Percentiles rank a stretch among this genome's conserved stretches.
Conservation (phyloP, 164 flowering plant species). For the Chloranthus sessilifolius region DNA sequence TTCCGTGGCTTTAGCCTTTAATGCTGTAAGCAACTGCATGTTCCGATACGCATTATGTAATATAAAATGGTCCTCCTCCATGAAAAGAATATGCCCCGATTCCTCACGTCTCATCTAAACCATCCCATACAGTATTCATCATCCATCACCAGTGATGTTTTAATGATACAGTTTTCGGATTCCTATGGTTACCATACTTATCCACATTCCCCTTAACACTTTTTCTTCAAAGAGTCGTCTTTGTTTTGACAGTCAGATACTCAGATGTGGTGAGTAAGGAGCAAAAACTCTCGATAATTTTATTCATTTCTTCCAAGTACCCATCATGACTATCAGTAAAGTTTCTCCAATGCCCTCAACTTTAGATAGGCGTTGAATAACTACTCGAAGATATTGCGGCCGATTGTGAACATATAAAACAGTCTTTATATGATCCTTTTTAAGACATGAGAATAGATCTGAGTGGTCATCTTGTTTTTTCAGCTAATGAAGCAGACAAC, state of each 20-base stretch:
- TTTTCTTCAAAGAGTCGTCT: slow-evolving; percentile 40
- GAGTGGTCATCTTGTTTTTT: slow-evolving; percentile 53
- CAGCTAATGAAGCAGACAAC: slow-evolving; percentile 47
- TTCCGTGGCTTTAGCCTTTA: slow-evolving; percentile 65
- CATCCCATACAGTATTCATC: slow-evolving; percentile 99
- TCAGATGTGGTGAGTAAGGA: slow-evolving; percentile 83
- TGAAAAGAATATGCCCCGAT: slow-evolving; percentile 78
- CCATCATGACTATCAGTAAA: slow-evolving; percentile 88
- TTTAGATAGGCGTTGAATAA: slow-evolving; percentile 58
- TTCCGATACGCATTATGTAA: slow-evolving; percentile 87
- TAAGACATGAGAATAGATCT: slow-evolving; percentile 58
- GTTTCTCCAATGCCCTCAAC: slow-evolving; percentile 82
- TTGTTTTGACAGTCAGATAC: slow-evolving; percentile 70
- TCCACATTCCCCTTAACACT: slow-evolving; percentile 68
- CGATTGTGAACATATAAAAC: slow-evolving; percentile 94
- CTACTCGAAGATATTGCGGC: slow-evolving; percentile 75
- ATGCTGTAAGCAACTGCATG: slow-evolving; percentile 44
- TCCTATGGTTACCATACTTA: slow-evolving; percentile 87
- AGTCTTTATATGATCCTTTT: slow-evolving; percentile 50
- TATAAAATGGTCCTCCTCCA: slow-evolving; percentile 90
- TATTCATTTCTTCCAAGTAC: slow-evolving; percentile 78
- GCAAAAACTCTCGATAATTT: slow-evolving; percentile 70
- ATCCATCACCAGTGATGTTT: slow-evolving; percentile 99
- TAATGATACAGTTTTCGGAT: slow-evolving; percentile 82
- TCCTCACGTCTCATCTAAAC: slow-evolving; percentile 70